Evolutionary conservation across 2,329 filamentous ascomycete species (phyloP), one percentile per base, ranked within the genome.

Genomic region (Cadophora sp.): DNA sequence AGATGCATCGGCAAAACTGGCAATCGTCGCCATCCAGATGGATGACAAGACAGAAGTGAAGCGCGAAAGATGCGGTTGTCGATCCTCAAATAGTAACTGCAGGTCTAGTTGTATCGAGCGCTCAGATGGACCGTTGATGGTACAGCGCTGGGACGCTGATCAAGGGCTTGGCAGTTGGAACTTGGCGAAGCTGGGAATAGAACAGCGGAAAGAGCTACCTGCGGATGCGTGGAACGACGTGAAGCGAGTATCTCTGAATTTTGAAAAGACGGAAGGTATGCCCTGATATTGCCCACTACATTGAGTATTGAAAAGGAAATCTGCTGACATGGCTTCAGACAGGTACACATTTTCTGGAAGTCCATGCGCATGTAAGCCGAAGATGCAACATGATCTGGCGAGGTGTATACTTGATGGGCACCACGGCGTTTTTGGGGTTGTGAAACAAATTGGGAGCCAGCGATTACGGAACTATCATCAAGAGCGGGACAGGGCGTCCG

Each of bases 361-460:
- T 5, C 66, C 66, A 2, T 68, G 66, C 48, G 48, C 51, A 3
- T 68, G 66, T 26, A 68, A 64, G 22, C 66, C 66, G 9, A 64
- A 58, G 22, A 68, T 65, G 66, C 66, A 68, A 22, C 66, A 65
- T 34, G 66, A 68, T 53, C 62, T 68, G 6, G 48, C 66, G 26
- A 40, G 34, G 6, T 68, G 66, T 43, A 64, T 68, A 29, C 40
- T 65, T 16, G 61, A 60, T 7, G 31, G 61, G 3, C 66, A 68
- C 53, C 66, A 68, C 29, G 66, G 66, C 31, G 29, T 65, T 6
- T 68, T 68, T 46, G 66, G 66, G 4, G 62, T 65, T 16, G 66
- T 68, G 19, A 68, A 56, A 53, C 66, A 68, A n/a, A 68, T 68
- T 34, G 66, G 66, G 6, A 68, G 66, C 26, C 66, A 68, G 61